These are phyloP conservation scores for Puccinia horiana DNA, from an alignment of 1,284 basidiomycete species.

Conservation along the genomic window DNA sequence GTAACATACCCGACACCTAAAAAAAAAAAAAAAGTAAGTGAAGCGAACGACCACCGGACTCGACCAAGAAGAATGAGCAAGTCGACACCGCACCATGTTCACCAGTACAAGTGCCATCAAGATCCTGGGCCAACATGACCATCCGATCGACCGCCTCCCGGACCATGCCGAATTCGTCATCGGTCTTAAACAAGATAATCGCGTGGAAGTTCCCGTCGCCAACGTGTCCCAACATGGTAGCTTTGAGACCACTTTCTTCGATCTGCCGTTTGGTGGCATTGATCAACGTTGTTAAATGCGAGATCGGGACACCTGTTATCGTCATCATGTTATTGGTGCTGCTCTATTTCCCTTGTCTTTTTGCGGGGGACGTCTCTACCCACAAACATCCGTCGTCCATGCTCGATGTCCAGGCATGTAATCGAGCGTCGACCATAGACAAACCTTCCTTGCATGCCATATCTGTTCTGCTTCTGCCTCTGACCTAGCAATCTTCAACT, in stretches of 20 bases:
- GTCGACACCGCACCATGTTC: conserved; percentile 56
- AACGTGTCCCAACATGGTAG: conserved; percentile 75
- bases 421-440: conserved; percentile 71
- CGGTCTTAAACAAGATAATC: conserved; percentile 51
- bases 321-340: too few species aligned
- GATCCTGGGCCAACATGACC: conserved; percentile 61
- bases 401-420: conserved; percentile 68
- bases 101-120: conserved; percentile 62
- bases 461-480: conserved; percentile 73
- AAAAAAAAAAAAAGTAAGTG: not conserved
- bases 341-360: not conserved
- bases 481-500: conserved; percentile 70
- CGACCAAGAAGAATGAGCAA: conserved; percentile 37
- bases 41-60: not conserved
- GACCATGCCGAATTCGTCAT: conserved; percentile 55
- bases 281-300: conserved; percentile 73
- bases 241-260: conserved; percentile 65
- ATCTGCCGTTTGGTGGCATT: conserved; percentile 75
- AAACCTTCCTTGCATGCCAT: conserved; percentile 84
- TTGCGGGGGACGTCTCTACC: not conserved
- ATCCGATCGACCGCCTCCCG: conserved; percentile 61
- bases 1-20: conserved; percentile 34
- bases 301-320: conserved; percentile 69
- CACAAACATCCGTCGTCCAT: conserved; percentile 71
- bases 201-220: conserved; percentile 71